These are phyloP conservation scores for Cyberlindnera misumaiensis DNA, from an alignment of 805 yeast species.

Conservation along the genomic window DNA sequence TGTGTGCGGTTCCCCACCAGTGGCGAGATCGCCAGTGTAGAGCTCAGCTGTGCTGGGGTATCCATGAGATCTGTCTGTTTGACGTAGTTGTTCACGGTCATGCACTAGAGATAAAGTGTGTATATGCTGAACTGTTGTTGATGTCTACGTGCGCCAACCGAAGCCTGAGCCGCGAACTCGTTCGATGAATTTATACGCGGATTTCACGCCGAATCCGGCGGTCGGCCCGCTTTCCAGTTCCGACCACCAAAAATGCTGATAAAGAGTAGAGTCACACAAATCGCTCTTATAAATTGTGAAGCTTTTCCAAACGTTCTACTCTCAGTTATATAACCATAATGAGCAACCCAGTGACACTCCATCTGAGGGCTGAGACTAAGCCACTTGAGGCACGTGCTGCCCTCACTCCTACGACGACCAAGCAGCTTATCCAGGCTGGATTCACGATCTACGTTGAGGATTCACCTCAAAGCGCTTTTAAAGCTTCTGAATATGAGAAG, in stretches of 20 bases:
- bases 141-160: neutral
- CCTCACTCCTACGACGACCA: constrained; percentile 85
- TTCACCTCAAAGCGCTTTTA: constrained; percentile 76
- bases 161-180: constrained; percentile 1
- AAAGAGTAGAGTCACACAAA: neutral
- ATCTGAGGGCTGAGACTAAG: constrained; percentile 94
- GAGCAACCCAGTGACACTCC: constrained; percentile 51
- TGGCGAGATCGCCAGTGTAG: constrained; percentile 71
- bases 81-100: too few relatives aligned
- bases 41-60: constrained; percentile 55
- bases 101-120: too few relatives aligned
- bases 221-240: constrained; percentile 1
- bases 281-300: neutral
- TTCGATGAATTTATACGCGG: neutral
- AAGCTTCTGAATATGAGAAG: constrained; percentile 62
- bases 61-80: too few relatives aligned
- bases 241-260: too few relatives aligned
- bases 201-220: neutral
- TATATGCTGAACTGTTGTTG: neutral
- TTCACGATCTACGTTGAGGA: constrained; percentile 87
- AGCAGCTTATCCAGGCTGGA: constrained; percentile 77
- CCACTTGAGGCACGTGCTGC: constrained; percentile 98
- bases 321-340: neutral
- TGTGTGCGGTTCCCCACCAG: constrained; percentile 31
- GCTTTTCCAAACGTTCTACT: too few relatives aligned